phyloP scores from a whole-genome alignment of 2,329 filamentous ascomycete genomes.

The Verruconis gallopava region DNA sequence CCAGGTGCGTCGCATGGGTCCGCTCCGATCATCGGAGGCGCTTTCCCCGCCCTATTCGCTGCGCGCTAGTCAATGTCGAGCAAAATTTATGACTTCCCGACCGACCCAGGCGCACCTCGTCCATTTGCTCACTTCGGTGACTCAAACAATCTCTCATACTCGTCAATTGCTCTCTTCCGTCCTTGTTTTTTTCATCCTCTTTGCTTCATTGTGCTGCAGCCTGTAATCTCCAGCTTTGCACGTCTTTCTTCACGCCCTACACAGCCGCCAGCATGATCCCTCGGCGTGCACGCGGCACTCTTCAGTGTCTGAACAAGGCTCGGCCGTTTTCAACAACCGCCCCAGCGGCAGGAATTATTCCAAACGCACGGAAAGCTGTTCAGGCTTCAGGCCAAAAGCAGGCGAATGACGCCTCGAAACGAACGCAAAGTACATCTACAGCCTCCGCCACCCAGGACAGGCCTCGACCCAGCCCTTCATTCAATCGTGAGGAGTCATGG shows the following conservation, averaged over 20 bases:
- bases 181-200: not conserved
- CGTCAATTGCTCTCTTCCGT: not conserved
- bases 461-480: constrained; percentile 33
- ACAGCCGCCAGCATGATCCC: constrained; percentile 19
- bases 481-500: constrained; percentile 34
- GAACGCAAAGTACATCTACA: constrained; percentile 30
- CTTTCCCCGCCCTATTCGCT: not conserved
- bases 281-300: constrained; percentile 25
- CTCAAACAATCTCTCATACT: not conserved
- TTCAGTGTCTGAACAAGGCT: constrained; percentile 25
- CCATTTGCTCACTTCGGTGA: not conserved
- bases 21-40: not conserved
- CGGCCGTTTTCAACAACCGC: constrained; percentile 28
- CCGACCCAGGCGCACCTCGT: not conserved
- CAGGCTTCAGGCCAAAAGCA: no score
- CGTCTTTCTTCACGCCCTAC: not conserved
- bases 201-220: no score
- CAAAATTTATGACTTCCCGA: not conserved
- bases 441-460: constrained; percentile 23
- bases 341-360: constrained; percentile 3
- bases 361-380: not conserved
- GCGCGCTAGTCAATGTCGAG: not conserved
- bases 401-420: constrained; percentile 18
- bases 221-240: no score
- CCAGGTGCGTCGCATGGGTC: not conserved